A percentile compares a stretch with the other conserved stretches of the same genome.
Conservation (phyloP, 352 stramenopile genomes). For the Thalassiosira exigua region DNA sequence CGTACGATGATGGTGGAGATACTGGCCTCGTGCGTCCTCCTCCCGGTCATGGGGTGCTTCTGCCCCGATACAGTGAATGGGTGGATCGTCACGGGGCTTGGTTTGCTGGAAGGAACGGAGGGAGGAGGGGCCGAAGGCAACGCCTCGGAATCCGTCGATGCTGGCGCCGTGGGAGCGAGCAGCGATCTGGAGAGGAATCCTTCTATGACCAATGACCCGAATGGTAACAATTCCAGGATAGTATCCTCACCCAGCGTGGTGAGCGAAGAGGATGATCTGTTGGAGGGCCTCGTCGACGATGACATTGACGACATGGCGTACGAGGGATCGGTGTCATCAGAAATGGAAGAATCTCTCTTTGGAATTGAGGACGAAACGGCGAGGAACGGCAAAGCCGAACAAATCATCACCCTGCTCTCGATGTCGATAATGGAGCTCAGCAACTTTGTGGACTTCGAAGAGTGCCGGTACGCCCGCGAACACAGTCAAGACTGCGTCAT, state of each 20-base stretch:
- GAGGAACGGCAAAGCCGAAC: constrained; percentile 43
- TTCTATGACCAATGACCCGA: constrained; percentile 16
- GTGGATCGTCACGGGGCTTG: constrained; percentile 60
- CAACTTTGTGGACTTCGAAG: constrained; percentile 73
- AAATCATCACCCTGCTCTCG: constrained; percentile 67
- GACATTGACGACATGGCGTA: constrained; percentile 27
- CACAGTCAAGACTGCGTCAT: constrained; percentile 58
- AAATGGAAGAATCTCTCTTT: constrained; percentile 52
- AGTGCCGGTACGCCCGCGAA: constrained; percentile 49
- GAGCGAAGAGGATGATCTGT: constrained; percentile 35
- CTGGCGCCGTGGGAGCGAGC: constrained; percentile 1
- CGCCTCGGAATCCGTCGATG: background rate
- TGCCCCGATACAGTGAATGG: constrained; percentile 76
- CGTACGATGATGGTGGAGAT: constrained; percentile 76
- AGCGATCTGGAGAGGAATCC: constrained; percentile 33
- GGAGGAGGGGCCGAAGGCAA: background rate
- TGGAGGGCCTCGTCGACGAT: constrained; percentile 31
- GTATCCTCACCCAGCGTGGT: constrained; percentile 21
- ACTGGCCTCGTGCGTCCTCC: constrained; percentile 66
- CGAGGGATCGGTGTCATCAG: constrained; percentile 56
- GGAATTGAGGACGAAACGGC: constrained; percentile 28
- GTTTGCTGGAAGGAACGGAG: constrained; percentile 39
- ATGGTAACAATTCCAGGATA: constrained; percentile 12
- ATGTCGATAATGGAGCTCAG: constrained; percentile 75
- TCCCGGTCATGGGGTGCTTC: constrained; percentile 79